A percentile compares a stretch with the other conserved stretches of the same genome.
Conservation (phyloP, 495 filamentous ascomycete genomes). For the Aspergillus indologenus region DNA sequence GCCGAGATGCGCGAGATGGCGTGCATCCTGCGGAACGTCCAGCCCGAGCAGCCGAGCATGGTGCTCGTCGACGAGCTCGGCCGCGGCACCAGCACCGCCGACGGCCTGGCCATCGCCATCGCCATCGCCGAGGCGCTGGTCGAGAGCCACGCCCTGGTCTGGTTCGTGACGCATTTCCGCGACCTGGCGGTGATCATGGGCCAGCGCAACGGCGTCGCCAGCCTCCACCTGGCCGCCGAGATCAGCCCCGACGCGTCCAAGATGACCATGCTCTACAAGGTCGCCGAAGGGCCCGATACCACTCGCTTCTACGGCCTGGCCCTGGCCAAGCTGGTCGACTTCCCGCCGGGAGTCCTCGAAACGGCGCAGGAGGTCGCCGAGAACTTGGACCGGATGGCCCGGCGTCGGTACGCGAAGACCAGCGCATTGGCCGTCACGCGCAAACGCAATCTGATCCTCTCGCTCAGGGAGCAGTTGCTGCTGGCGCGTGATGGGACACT, state of each 20-base stretch:
- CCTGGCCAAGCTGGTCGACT: slow-evolving; percentile 70
- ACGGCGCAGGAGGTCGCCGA: slow-evolving; percentile 63
- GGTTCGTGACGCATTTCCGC: slow-evolving; percentile 91
- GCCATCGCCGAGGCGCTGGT: slow-evolving; percentile 85
- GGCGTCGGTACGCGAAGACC: slow-evolving; percentile 54
- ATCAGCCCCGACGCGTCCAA: slow-evolving; percentile 44
- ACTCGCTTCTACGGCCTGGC: slow-evolving; percentile 74
- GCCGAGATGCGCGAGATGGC: slow-evolving; percentile 95
- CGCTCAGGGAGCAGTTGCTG: slow-evolving; percentile 69
- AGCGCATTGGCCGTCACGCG: slow-evolving; percentile 53
- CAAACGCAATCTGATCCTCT: slow-evolving; percentile 69
- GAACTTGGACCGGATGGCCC: slow-evolving; percentile 52
- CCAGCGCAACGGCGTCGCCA: slow-evolving; percentile 71
- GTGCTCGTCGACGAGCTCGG: slow-evolving; percentile 92
- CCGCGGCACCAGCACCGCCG: slow-evolving; percentile 82
- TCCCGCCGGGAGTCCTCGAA: slow-evolving; percentile 64
- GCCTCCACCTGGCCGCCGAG: slow-evolving; percentile 76
- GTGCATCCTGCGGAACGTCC: slow-evolving; percentile 79
- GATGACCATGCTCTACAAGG: slow-evolving; percentile 85
- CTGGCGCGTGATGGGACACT: slow-evolving; percentile 68
- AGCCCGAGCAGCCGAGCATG: slow-evolving; percentile 57
- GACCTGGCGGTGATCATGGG: slow-evolving; percentile 76
- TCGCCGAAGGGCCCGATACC: slow-evolving; percentile 64
- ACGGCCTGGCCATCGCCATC: slow-evolving; percentile 86
- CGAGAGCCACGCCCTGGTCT: slow-evolving; percentile 69